Evolutionary conservation across 2,329 filamentous ascomycete genomes (phyloP), one percentile per base, ranked within the genome.

Genomic region (Neofusicoccum cordaticola): DNA sequence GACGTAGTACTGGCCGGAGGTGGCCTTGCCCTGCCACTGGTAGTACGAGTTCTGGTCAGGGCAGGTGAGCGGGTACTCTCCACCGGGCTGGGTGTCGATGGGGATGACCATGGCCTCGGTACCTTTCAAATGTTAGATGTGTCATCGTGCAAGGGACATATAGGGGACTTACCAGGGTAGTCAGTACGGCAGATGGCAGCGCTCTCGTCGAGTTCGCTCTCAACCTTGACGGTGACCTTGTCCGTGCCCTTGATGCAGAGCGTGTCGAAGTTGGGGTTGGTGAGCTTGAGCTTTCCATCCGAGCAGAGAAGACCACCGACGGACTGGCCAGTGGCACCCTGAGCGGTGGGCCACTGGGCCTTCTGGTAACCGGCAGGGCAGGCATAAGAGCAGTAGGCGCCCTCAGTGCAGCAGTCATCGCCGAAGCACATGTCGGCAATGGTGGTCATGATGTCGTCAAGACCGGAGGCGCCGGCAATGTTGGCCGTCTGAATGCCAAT

Each of bases 1-100:
- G 80, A 98, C 86, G 77, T 99, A 99, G 85, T 97, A 98, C 81
- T 98, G 95, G 50, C 93, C 93, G 53, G 92, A 93, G 61, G 95
- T 98, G 58, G 81, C 71, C 77, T 85, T 85, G 71, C 86, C 86
- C 72, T 91, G 70, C 91, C 92, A 96, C 67, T 83, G 79, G 83
- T 93, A 98, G 83, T 94, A 96, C 58, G 81, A 83, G 56, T 77
- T 75, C 66, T 88, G 87, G 69, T 90, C 80, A 52, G 94, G 90
- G 82, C 92, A 94, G 74, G 91, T 92, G 69, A 99, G 80, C 41
- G 83, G 79, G 66, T 86, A 80, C 31, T 80, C 84, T 56, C 79
- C 72, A 66, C 90, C 90, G 61, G 90, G 79, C 4, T 78, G 69
- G 48, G 89, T 83, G 65, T 86, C 79, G 52, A 93, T 81, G 51